Conservation (phyloP, 2,329 filamentous ascomycete species). For the Neonectria sp. region DNA sequence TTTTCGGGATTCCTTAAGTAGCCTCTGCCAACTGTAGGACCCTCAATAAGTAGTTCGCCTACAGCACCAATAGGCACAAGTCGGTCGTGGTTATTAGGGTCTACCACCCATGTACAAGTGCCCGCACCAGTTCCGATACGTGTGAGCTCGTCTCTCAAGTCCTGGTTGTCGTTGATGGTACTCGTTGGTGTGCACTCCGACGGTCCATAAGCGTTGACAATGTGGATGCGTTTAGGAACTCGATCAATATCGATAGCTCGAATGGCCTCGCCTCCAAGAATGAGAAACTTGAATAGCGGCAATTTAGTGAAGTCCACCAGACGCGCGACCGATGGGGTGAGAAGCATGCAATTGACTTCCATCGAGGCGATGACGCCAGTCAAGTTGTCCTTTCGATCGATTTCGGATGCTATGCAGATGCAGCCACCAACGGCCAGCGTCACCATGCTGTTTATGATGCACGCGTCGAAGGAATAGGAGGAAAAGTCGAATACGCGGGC, state of each 20-base stretch:
- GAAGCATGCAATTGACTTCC: constrained; percentile 40
- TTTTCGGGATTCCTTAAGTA: not conserved
- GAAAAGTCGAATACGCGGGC: constrained; percentile 2
- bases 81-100: constrained; percentile 26
- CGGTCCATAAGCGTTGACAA: constrained; percentile 24
- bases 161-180: constrained; percentile 12
- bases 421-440: constrained; percentile 20
- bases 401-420: constrained; percentile 18
- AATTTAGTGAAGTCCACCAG: constrained; percentile 12
- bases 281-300: constrained; percentile 9
- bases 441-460: constrained; percentile 14
- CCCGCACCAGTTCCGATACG: constrained; percentile 6
- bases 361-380: constrained; percentile 54
- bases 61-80: constrained; percentile 30
- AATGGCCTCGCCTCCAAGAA: constrained; percentile 15
- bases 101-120: constrained; percentile 23
- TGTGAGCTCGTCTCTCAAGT: not conserved
- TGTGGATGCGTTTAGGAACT: constrained; percentile 29
- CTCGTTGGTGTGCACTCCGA: constrained; percentile 17
- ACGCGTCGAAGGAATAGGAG: constrained; percentile 18
- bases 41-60: constrained; percentile 27
- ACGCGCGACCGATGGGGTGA: constrained; percentile 19
- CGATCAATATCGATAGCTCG: not conserved
- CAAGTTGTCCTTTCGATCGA: constrained; percentile 16
- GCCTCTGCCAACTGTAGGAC: constrained; percentile 14